Evolutionary conservation across 2,329 filamentous ascomycete genomes (phyloP), one percentile per base, ranked within the genome.

Genomic region (Fusarium tricinctum): DNA sequence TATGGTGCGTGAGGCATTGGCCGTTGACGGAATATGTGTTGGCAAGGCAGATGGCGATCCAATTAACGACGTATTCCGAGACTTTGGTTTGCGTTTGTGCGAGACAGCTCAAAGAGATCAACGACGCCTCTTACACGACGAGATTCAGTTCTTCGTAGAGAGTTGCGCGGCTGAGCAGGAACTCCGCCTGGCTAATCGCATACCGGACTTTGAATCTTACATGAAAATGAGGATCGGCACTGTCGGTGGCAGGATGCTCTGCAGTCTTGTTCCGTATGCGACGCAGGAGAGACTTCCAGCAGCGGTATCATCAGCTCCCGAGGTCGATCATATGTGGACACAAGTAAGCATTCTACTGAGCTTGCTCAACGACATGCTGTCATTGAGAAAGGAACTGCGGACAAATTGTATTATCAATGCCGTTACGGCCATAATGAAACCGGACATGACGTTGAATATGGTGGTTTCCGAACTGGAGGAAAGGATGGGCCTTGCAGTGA

Each of bases 281-380:
- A 67, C 44, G 8, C 20, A 56, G 2, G 57, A 63, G 28, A 38
- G 57, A 13, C 47, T 72, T 10, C 62, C 73, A 3, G 33, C 38
- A 3, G 39, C 42, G 10, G 19, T 71, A 15, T 23, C 48, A 20
- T 52, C 47, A 12, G 53, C 59, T 8, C 48, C 62, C 3, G 61
- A 70, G 13, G 26, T 61, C 1, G 19, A 51, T 14, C 55, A 50
- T 7, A 45, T 79, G 8, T 70, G 66, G 69, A 63, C 39, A n/a
- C 74, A 78, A 59, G 69, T 69, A 1, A 72, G 64, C 38, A 47
- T 74, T 6, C 35, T 74, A 6, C 55, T 75, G 8, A 64, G 69
- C 48, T 44, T 78, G n/a, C 19, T 74, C n/a, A 78, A 78, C 33
- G 77, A 78, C 22, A 33, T 74, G 5, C 48, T 78, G 9, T 79